These are phyloP conservation scores for Cucurbita pepo DNA, from an alignment of 306 rosid genomes.

Conservation along the genomic window DNA sequence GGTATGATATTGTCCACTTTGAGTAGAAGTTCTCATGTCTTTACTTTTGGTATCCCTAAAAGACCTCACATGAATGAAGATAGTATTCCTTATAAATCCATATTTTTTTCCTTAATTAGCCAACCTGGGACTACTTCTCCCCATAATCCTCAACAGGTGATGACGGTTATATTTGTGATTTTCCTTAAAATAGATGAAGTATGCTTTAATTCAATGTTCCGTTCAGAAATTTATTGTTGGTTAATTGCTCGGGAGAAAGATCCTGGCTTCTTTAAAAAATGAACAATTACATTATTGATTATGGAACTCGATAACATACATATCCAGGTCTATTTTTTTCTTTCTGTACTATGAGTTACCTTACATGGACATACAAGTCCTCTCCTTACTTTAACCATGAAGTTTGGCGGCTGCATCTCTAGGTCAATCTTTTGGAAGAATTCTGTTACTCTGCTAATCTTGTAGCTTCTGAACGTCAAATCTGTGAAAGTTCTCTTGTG, in stretches of 20 bases:
- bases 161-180: no score
- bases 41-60: no score
- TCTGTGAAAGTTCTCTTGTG: slow-evolving; percentile 15
- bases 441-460: slow-evolving; percentile 19
- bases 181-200: no score
- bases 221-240: background rate
- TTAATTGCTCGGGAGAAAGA: background rate
- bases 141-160: no score
- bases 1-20: no score
- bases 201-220: background rate
- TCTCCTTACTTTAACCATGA: background rate
- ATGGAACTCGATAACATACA: background rate
- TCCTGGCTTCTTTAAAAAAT: background rate
- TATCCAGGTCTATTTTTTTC: background rate
- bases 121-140: no score
- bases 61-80: no score
- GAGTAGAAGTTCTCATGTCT: no score
- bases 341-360: background rate
- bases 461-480: slow-evolving; percentile 15
- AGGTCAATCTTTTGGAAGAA: slow-evolving; percentile 37
- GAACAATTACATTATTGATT: background rate
- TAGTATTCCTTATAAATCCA: no score
- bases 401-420: slow-evolving; percentile 6
- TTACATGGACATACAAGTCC: background rate
- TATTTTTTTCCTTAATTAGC: no score